A percentile compares a stretch with the other conserved stretches of the same genome.
Conservation (phyloP, 352 stramenopile species). For the Globisporangium heterothallicum region DNA sequence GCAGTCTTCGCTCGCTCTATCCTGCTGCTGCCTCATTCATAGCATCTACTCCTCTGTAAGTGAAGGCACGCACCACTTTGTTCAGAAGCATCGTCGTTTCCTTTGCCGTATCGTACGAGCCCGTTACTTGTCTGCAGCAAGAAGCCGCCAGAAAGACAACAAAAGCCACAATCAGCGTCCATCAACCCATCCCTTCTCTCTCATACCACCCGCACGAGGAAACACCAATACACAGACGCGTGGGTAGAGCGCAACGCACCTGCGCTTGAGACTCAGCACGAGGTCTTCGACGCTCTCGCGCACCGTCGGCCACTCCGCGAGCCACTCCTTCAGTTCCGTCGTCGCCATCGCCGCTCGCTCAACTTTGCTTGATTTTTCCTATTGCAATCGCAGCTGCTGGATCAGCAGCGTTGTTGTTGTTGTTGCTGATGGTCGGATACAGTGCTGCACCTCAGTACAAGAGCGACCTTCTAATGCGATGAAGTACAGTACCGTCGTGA, state of each 20-base stretch:
- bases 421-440: not conserved
- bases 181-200: no score
- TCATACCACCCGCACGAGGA: no score
- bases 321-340: conserved; percentile 58
- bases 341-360: conserved; percentile 6
- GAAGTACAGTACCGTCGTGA: not conserved
- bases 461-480: not conserved
- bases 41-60: no score
- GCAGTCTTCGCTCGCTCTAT: no score
- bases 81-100: conserved; percentile 68
- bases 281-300: conserved; percentile 62
- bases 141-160: not conserved
- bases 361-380: not conserved
- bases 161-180: not conserved
- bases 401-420: no score
- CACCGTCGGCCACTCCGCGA: conserved; percentile 74
- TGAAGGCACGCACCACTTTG: conserved; percentile 49
- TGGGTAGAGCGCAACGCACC: conserved; percentile 25
- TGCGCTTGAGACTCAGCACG: conserved; percentile 76
- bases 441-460: not conserved
- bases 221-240: no score
- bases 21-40: no score
- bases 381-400: not conserved
- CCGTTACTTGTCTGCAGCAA: conserved; percentile 44
- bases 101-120: conserved; percentile 79